Base-by-base conservation (phyloP, 2,329 filamentous ascomycete genomes). In the Xylariaceae sp. region DNA sequence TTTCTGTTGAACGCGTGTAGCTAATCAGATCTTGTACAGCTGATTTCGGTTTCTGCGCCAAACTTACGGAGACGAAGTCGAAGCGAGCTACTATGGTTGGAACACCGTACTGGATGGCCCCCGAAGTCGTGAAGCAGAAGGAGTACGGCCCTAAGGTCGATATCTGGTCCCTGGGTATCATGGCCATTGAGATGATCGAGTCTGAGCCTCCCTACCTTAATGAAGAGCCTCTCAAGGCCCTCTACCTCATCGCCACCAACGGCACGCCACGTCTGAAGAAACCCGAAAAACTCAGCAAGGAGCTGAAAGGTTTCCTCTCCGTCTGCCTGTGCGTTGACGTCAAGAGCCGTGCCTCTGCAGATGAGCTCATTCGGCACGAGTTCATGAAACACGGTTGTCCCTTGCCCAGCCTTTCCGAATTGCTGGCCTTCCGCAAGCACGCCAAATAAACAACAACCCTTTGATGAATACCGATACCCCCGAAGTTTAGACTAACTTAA, bases 111-210 rank as follows among this genome's bases (percentile, higher is more conserved):
- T 99, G 94, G 94, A 99, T 99, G 94, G 94, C 94, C 7, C 94
- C 94, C 44, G 94, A 99, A 76, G 94, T 99, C 50, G 94, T 99
- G 73, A 97, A 97, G 79, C 94, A 97, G 75, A 97, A 97, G 79
- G 93, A 97, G 75, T 99, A 99, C 71, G 94, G 93, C 45, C 89
- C 90, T 72, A 97, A 97, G 81, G 94, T 97, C 64, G 94, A 99
- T 72, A 96, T 97, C 72, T 99, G 94, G 94, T 97, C 92, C 35
- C 80, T 99, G 63, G 94, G 94, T 71, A 99, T 99, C 77, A 99
- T 97, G 94, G 93, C 94, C 23, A 97, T 99, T 71, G 94, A 99
- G 77, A 97, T 99, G 94, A 97, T 97, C 71, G 94, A 99, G 74
- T 96, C 91, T 15, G 94, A 99, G 75, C 94, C 94, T 4, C 94